Conservation (phyloP, 768 basidiomycete species). For the Phanerochaete carnosa region DNA sequence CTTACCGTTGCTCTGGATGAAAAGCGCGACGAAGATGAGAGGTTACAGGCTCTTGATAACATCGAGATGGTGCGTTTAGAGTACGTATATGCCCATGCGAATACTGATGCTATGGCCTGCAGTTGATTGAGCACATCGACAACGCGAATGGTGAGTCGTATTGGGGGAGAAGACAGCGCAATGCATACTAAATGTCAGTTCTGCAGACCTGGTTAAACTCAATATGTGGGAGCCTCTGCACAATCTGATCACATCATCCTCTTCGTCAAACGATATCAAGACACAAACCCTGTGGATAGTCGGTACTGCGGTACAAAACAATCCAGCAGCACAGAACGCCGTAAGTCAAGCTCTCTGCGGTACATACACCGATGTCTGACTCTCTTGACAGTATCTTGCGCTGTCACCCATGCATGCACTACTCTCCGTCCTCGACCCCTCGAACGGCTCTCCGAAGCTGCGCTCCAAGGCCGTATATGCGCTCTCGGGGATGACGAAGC, state of each 20-base stretch:
- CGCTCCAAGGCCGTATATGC: slow-evolving; percentile 83
- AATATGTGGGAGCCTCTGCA: slow-evolving; percentile 80
- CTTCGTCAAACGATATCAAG: slow-evolving; percentile 58
- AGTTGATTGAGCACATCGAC: slow-evolving; percentile 88
- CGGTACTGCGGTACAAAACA: slow-evolving; percentile 89
- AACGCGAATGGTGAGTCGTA: slow-evolving; percentile 75
- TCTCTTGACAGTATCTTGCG: slow-evolving; percentile 48
- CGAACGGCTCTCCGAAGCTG: slow-evolving; percentile 46
- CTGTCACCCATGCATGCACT: slow-evolving; percentile 65
- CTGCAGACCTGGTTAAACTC: slow-evolving; percentile 67
- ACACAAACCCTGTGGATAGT: slow-evolving; percentile 79
- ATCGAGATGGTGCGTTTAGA: slow-evolving; percentile 71
- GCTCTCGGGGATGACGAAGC: slow-evolving; percentile 75
- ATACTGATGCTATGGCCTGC: background rate
- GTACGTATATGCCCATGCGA: background rate
- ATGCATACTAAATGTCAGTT: too few relatives aligned
- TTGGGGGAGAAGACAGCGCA: too few relatives aligned
- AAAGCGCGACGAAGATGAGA: slow-evolving; percentile 48
- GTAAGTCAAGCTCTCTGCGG: slow-evolving; percentile 38
- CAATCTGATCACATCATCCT: slow-evolving; percentile 49
- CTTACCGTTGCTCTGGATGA: slow-evolving; percentile 61
- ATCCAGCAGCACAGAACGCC: slow-evolving; percentile 75
- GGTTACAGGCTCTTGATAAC: slow-evolving; percentile 74
- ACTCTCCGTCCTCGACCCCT: slow-evolving; percentile 56
- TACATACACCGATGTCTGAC: background rate